Evolutionary conservation across 345 rosid genomes (phyloP).

Genomic region (Eucalyptus virginea): DNA sequence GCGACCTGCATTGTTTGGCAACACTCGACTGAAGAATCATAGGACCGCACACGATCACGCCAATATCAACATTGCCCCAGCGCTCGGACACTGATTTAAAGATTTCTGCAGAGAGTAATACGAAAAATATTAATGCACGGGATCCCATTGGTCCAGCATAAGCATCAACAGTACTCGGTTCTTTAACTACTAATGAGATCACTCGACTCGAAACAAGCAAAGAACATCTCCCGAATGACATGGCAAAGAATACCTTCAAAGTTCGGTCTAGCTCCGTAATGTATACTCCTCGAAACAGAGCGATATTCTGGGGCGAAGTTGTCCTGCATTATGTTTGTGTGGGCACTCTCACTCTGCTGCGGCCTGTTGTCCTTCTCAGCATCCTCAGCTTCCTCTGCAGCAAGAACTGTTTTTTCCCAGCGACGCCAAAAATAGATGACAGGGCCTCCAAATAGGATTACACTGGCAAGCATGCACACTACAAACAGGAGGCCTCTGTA

Average conservation of each 20-base stretch:
- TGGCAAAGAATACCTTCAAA: slow-evolving; percentile 43
- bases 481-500: slow-evolving; percentile 62
- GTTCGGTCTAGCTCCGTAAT: slow-evolving; percentile 67
- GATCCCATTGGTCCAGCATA: not conserved
- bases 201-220: not conserved
- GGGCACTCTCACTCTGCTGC: not conserved
- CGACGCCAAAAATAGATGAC: slow-evolving; percentile 67
- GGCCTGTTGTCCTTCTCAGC: not conserved
- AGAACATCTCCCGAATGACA: not conserved
- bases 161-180: not conserved
- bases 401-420: slow-evolving; percentile 30
- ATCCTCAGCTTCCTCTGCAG: not conserved
- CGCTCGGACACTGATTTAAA: slow-evolving; percentile 28
- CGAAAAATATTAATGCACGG: not conserved
- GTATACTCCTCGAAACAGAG: slow-evolving; percentile 1
- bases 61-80: slow-evolving; percentile 67
- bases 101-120: slow-evolving; percentile 31
- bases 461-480: slow-evolving; percentile 56
- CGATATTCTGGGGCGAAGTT: not conserved
- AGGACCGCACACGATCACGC: slow-evolving; percentile 82
- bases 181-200: not conserved
- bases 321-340: not conserved
- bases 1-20: slow-evolving; percentile 67
- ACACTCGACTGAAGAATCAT: slow-evolving; percentile 58
- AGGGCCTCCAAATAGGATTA: slow-evolving; percentile 53